Conservation (phyloP, 1,139 yeast genomes). For the Yamadazyma trypodendri region DNA sequence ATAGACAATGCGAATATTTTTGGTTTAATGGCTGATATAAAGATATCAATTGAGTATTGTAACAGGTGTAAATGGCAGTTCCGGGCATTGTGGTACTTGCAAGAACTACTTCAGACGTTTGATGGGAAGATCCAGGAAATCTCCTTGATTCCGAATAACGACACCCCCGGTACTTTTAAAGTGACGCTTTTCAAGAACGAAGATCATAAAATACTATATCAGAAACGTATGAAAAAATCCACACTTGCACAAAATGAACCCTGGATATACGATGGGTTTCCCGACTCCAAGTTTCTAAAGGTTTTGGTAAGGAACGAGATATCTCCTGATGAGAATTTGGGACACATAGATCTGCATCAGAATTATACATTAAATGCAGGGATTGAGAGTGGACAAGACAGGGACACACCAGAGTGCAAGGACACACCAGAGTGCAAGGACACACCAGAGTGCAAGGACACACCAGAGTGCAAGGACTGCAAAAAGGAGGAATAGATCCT, state of each 20-base stretch:
- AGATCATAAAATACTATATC: conserved; percentile 27
- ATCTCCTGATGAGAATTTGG: conserved; percentile 28
- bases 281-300: conserved; percentile 45
- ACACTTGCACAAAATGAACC: conserved; percentile 24
- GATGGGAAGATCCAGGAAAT: conserved; percentile 38
- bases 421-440: too few species aligned
- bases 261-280: conserved; percentile 45
- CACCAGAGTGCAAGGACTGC: conserved; percentile 8
- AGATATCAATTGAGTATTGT: conserved; percentile 35
- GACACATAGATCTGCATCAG: conserved; percentile 32
- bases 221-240: conserved; percentile 36
- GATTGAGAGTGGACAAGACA: too few species aligned
- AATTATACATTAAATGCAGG: conserved; percentile 7
- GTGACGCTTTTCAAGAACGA: conserved; percentile 19
- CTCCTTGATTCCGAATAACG: conserved; percentile 38
- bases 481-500: conserved; percentile 2
- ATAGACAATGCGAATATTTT: conserved; percentile 5
- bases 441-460: too few species aligned
- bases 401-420: too few species aligned
- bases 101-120: conserved; percentile 45
- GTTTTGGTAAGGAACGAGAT: conserved; percentile 33
- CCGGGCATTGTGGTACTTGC: conserved; percentile 48
- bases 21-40: neutral
- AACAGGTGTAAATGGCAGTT: conserved; percentile 50
- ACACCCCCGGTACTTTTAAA: conserved; percentile 40